Conservation (phyloP, 2,329 filamentous ascomycete genomes). For the Aspergillus piperis region DNA sequence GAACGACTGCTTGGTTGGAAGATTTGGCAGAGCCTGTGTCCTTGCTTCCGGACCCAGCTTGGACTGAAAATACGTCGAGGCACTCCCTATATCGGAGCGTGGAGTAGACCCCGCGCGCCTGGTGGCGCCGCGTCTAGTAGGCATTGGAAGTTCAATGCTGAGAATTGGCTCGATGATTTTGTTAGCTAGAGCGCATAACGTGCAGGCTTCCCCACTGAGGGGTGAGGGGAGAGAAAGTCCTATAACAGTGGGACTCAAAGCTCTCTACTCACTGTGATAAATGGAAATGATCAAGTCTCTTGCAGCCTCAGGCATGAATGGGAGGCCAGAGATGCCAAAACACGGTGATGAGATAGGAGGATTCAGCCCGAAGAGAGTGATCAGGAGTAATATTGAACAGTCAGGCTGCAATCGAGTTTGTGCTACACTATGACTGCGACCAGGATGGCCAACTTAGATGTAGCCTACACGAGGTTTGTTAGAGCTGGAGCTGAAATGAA, state of each 20-base stretch:
- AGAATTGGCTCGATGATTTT: background rate
- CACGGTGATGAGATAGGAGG: background rate
- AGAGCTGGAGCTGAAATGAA: background rate
- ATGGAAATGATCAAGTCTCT: background rate
- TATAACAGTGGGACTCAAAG: background rate
- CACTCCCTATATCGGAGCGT: constrained; percentile 13
- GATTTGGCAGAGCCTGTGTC: constrained; percentile 35
- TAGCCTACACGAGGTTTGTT: background rate
- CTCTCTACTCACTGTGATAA: background rate
- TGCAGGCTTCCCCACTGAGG: background rate
- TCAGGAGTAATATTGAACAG: background rate
- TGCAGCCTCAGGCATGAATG: background rate
- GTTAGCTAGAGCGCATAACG: background rate
- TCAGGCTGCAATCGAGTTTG: background rate
- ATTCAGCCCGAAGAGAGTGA: background rate
- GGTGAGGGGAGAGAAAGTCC: background rate
- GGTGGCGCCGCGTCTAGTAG: constrained; percentile 27
- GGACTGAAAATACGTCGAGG: constrained; percentile 14
- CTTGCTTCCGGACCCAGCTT: constrained; percentile 22
- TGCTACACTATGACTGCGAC: background rate
- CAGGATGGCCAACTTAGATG: background rate
- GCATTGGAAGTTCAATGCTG: constrained; percentile 20
- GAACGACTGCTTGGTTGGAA: constrained; percentile 43
- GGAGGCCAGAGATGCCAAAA: background rate
- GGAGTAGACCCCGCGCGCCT: constrained; percentile 18